These are phyloP conservation scores for Coniochaeta hoffmannii DNA, from an alignment of 2,329 filamentous ascomycete genomes.

Conservation along the genomic window DNA sequence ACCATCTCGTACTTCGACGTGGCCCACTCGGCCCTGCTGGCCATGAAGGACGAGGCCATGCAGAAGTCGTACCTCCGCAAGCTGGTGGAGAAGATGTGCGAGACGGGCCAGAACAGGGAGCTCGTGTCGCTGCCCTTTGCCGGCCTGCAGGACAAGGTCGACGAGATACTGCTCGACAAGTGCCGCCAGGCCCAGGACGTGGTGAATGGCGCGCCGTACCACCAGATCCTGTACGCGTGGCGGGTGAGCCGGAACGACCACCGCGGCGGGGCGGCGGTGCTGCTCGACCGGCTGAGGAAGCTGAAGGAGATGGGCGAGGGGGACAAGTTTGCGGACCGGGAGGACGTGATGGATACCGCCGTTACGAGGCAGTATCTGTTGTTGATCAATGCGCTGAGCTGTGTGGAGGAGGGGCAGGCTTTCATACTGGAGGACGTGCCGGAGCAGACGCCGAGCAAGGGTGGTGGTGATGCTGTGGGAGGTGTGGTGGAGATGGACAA, in stretches of 20 bases:
- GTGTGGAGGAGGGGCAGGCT: slow-evolving; percentile 69
- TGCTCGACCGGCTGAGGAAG: slow-evolving; percentile 57
- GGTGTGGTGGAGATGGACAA: background rate
- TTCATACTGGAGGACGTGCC: slow-evolving; percentile 60
- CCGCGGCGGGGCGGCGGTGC: slow-evolving; percentile 63
- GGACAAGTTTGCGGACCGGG: slow-evolving; percentile 40
- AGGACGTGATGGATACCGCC: slow-evolving; percentile 53
- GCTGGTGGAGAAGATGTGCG: slow-evolving; percentile 63
- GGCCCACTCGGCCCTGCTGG: slow-evolving; percentile 71
- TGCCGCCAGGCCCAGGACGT: slow-evolving; percentile 64
- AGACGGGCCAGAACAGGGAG: slow-evolving; percentile 55
- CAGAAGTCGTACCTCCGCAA: slow-evolving; percentile 64
- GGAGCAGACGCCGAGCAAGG: slow-evolving; percentile 12
- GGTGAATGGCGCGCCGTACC: slow-evolving; percentile 61
- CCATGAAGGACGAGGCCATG: slow-evolving; percentile 64
- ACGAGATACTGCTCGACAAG: slow-evolving; percentile 66
- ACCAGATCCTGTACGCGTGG: slow-evolving; percentile 88
- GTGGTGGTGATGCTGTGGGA: slow-evolving; percentile 7
- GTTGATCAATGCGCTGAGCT: slow-evolving; percentile 87
- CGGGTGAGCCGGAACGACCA: slow-evolving; percentile 78
- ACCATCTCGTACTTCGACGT: slow-evolving; percentile 73
- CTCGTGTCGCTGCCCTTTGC: slow-evolving; percentile 74
- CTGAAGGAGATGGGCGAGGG: slow-evolving; percentile 52
- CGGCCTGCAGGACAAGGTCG: slow-evolving; percentile 68
- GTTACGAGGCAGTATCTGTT: slow-evolving; percentile 75